phyloP scores from a whole-genome alignment of 768 basidiomycete genomes.

The Mycena venus region DNA sequence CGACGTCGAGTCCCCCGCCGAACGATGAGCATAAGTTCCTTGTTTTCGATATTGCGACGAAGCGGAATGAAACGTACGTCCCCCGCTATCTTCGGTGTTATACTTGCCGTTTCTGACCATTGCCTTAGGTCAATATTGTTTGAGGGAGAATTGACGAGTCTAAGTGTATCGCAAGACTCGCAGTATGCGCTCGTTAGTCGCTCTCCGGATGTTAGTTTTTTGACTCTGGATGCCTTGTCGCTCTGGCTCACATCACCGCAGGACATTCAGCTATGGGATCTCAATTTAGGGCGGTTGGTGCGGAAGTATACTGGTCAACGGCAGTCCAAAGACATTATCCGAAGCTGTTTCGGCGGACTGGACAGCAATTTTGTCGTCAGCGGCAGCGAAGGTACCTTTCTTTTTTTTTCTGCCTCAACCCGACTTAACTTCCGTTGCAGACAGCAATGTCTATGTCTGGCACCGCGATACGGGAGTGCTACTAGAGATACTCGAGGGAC shows the following conservation, averaged over 20 bases:
- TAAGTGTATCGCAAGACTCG: constrained; percentile 89
- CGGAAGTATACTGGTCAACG: constrained; percentile 90
- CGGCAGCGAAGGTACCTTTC: constrained; percentile 89
- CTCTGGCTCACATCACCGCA: constrained; percentile 49
- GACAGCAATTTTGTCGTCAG: constrained; percentile 91
- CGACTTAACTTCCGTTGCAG: constrained; percentile 56
- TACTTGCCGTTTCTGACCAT: neutral
- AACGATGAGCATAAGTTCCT: constrained; percentile 74
- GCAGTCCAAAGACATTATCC: constrained; percentile 87
- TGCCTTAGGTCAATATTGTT: constrained; percentile 69
- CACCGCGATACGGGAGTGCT: constrained; percentile 87
- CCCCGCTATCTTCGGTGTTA: neutral
- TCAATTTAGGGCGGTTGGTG: constrained; percentile 75
- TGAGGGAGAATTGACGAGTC: constrained; percentile 88
- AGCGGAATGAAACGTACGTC: constrained; percentile 77
- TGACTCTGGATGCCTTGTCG: constrained; percentile 23
- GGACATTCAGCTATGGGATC: constrained; percentile 93
- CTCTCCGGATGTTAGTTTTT: constrained; percentile 80
- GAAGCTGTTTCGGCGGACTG: constrained; percentile 94
- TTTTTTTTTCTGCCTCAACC: neutral
- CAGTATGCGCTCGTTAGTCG: constrained; percentile 90
- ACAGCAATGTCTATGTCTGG: constrained; percentile 96
- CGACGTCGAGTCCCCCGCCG: constrained; percentile 49
- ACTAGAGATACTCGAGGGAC: constrained; percentile 91
- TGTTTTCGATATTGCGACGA: constrained; percentile 81